Evolutionary conservation across 2,329 filamentous ascomycete species (phyloP), one percentile per base, ranked within the genome.

Genomic region (Neopestalotiopsis sp.): DNA sequence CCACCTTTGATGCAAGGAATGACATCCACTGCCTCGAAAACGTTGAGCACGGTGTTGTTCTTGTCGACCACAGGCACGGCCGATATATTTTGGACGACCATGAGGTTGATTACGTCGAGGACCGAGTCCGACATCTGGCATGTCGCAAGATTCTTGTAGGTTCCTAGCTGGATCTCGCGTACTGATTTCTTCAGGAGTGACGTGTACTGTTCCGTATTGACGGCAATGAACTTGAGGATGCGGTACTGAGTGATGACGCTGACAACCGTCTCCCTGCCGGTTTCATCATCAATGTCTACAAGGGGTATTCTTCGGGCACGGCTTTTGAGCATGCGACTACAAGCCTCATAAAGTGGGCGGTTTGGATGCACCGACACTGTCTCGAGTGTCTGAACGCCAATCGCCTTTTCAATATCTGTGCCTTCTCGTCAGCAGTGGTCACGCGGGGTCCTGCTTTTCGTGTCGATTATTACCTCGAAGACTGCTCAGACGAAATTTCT

Each of bases 201-300:
- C 4, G 95, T 98, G 78, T 97, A 93, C 74, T 91, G 90, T 76
- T 91, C 89, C 74, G 89, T 89, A 81, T 99, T 99, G 81, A 99
- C 95, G 12, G 96, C 95, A 71, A 99, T 97, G 80, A 99, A 99
- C 80, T 99, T 99, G 72, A 99, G 89, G 74, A 99, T 98, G 69
- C 97, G 92, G 81, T 99, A 99, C 81, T 99, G 96, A 0, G 96
- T 99, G 69, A 99, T 93, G 70, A 99, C 96, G 75, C 94, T 98
- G 70, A 99, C 93, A 20, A 99, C 94, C 83, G 95, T 96, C 77
- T 96, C 91, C 71, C 94, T 89, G 68, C 93, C 91, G 2, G 96
- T 99, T 81, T 99, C 96, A 77, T 97, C 95, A 77, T 99, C 96
- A 72, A 93, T 88, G 75, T 98, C 96, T 69, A 99, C 92, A 6